Base-by-base conservation (phyloP, 1,284 basidiomycete species). In the Chalciporus sp. region DNA sequence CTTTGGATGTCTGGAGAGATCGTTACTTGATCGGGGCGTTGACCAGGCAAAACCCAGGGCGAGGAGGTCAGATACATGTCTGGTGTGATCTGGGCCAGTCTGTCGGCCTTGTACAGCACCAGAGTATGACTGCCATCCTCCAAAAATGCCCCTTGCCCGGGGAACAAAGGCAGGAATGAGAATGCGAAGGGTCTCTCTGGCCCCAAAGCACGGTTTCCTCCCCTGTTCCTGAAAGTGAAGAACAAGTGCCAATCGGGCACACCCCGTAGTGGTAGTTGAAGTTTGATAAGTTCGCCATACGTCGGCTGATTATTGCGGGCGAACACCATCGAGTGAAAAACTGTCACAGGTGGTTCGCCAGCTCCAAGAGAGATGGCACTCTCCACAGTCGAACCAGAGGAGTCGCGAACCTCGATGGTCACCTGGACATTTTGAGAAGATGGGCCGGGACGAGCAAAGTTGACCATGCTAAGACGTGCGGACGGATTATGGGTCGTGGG, bases 241-340 rank as follows among this genome's bases (percentile, higher is more conserved):
- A 95, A 98, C 12, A 99, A 74, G 66, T 98, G 96, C 81, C 91
- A 95, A 47, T 86, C 81, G 23, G 88, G 85, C 47, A 87, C 80
- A 7, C 83, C 81, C 6, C 86, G 78, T 28, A 81, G 74, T 9
- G 93, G 90, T 6, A 98, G 73, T 49, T 83, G 83, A 17, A 99
- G 76, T 72, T 98, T 98, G 74, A 98, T 82, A 41, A 98, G 81
- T 72, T 98, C 96, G 40, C 94, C 94, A 72, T 90, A 98, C 0
- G 93, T 96, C 4, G 94, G 93, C 61, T 90, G 85, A 58, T 85
- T 88, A 66, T 89, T 94, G 44, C 89, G 84, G 61, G 86, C 81
- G 72, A 95, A 95, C 20, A 98, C 92, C 75, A 95, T 88, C 10
- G 94, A 96, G 68, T 94, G 82, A 72, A 92, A 98, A 52, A 89